Base-by-base conservation (phyloP, 2,329 filamentous ascomycete genomes). In the Chaetomiaceae sp. region DNA sequence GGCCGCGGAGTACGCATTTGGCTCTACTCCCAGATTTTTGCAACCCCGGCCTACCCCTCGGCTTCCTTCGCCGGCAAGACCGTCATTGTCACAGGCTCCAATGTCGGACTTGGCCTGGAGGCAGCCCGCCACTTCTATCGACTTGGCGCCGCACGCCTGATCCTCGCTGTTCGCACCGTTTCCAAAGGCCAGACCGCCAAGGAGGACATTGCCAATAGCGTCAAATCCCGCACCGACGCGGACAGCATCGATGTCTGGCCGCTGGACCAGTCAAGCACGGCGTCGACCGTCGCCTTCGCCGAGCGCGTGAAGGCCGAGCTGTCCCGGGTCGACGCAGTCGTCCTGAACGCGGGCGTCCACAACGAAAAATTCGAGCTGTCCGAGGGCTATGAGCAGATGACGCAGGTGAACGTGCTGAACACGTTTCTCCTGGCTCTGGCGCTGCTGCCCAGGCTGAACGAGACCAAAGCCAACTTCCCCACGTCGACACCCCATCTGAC, bases 241-340 rank as follows among this genome's bases (percentile, higher is more conserved):
- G n/a, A n/a, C n/a, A n/a, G n/a, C n/a, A 60, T 72, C 29, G 58
- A 73, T 19, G 71, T 76, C 3, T 76, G 72, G 71, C 29, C 62
- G 19, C 52, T 76, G 2, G 72, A 76, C 52, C 65, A 75, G 53
- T 56, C 50, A 3, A 65, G 58, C 15, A 71, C 71, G 48, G 60
- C 63, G 4, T 70, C 65, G 10, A 63, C 75, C 22, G 54, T 62
- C 41, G 56, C 54, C 1, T 76, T 78, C 45, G 68, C 62, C 4
- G 54, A 42, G 1, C 62, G 65, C 2, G 57, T 65, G 2, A 32
- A 27, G 11, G 22, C n/a, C 2, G n/a, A n/a, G n/a, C 32, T 47
- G 22, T 18, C 41, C 14, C 15, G 53, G 9, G 35, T 58, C 12
- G 64, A 70, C 37, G 68, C n/a, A n/a, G n/a, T n/a, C n/a, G n/a